Base-by-base conservation (phyloP, 2,329 filamentous ascomycete genomes). In the Cladophialophora immunda region DNA sequence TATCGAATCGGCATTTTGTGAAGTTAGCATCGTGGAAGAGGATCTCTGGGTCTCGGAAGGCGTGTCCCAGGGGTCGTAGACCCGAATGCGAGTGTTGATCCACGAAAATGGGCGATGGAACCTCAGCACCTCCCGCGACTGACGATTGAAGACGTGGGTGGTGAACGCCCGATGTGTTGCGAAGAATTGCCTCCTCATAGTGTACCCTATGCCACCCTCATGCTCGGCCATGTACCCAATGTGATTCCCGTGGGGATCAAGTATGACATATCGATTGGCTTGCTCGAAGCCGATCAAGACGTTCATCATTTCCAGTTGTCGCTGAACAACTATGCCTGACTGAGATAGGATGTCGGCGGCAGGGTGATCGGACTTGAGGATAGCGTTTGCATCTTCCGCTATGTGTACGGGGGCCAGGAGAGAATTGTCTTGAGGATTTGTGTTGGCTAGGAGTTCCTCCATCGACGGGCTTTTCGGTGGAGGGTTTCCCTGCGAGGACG, bases 271-370 rank as follows among this genome's bases (percentile, higher is more conserved):
- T 75, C 83, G 83, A 73, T 90, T 90, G 13, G 88, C 87, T 75
- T 90, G 88, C 76, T 90, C 88, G 70, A 89, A 89, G 1, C 88
- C 87, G 75, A 89, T 78, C 73, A 90, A 81, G 9, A 90, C 80
- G 75, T 89, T 90, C 85, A 89, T 88, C 79, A 89, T 83, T 73
- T 90, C 88, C 30, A 90, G 73, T 72, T 90, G 87, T 34, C 88
- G 80, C 70, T 89, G 87, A 9, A 90, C 82, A 6, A 90, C 84
- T 53, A 90, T 79, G 8, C 86, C 84, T 1, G 87, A 89, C 73
- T 90, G 89, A 52, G 84, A 82, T 22, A 90, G 78, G 22, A 90
- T 80, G 7, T 81, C 79, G 62, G 83, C 82, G 0, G 87, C 86
- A 0, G 87, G 87, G 70, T 90, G 88, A 1, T 78, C 81, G 52